Percentiles rank a stretch among this genome's conserved stretches.
Conservation (phyloP, 352 stramenopile species). For the Phytophthora meadii region DNA sequence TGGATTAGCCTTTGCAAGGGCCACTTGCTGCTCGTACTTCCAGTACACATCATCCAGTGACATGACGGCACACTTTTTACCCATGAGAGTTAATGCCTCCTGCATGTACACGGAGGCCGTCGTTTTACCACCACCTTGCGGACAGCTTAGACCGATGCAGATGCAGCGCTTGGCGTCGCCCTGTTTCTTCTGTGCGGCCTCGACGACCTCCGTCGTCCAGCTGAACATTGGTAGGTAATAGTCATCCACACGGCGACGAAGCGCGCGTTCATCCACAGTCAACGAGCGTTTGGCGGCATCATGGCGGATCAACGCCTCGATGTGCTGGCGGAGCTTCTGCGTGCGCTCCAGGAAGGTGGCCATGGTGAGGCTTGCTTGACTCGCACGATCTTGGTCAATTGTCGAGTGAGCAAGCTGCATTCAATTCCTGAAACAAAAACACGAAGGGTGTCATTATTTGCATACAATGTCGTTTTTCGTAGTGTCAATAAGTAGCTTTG, state of each 20-base stretch:
- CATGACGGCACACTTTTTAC: conserved; percentile 74
- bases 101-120: conserved; percentile 79
- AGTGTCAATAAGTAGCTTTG: too few relatives aligned
- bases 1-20: conserved; percentile 61
- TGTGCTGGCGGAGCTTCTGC: conserved; percentile 47
- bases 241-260: conserved; percentile 63
- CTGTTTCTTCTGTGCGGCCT: conserved; percentile 37
- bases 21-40: conserved; percentile 67
- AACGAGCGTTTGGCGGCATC: conserved; percentile 36
- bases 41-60: conserved; percentile 89
- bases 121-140: conserved; percentile 88
- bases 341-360: conserved; percentile 30
- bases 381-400: conserved; percentile 2
- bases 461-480: too few relatives aligned
- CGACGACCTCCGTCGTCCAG: conserved; percentile 69
- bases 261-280: conserved; percentile 47
- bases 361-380: conserved; percentile 8
- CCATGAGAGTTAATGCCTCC: conserved; percentile 55
- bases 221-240: conserved; percentile 83
- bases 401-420: conserved; percentile 9
- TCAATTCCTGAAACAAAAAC: not conserved
- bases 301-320: conserved; percentile 63
- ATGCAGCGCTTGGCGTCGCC: conserved; percentile 47
- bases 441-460: not conserved
- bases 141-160: conserved; percentile 82